Evolutionary conservation across 768 basidiomycete species (phyloP), one percentile per base, ranked within the genome.

Genomic region (Calocera viscosa): DNA sequence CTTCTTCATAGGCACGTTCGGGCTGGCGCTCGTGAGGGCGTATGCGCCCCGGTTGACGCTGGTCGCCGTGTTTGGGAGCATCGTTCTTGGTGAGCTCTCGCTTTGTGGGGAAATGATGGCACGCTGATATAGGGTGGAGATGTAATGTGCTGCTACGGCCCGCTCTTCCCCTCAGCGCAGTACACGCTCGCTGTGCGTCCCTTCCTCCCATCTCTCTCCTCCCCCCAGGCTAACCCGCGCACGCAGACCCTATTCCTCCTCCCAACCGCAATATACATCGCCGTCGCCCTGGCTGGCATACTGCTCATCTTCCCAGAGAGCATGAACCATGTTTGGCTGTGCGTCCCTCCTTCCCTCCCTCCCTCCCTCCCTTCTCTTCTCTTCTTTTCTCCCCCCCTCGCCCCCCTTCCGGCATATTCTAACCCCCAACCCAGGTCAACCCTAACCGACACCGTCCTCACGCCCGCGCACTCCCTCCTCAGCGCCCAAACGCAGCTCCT

Each of bases 241-340:
- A 26, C 49, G 65, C 39, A 41, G 43, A 77, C 77, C 66, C 75
- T 75, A 0, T 70, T 82, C 40, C 72, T 81, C 34, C 79, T 80
- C 16, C 82, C 83, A 0, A 76, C 81, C 1, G 74, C 76, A 1
- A 77, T 73, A 65, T 85, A 81, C 74, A 73, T 80, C 49, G 84
- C 76, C n/a, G 81, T 83, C 64, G 82, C 77, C 0, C 32, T 81
- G n/a, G 75, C 79, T 2, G 71, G 77, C 1, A 79, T 80, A 11
- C 65, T 81, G 8, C 71, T 83, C 65, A 74, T 84, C 64, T 86
- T 85, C 72, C 84, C 84, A 7, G 78, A 82, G 69, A 79, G 82
- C 0, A 74, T 84, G 64, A 79, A 81, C 67, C 80, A 82, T 66
- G 70, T 76, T 2, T 75, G 75, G 39, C 73, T 82, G 49, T 71